Evolutionary conservation across 75 land plant genomes (phyloP).

Genomic region (Selaginella moellendorffii): DNA sequence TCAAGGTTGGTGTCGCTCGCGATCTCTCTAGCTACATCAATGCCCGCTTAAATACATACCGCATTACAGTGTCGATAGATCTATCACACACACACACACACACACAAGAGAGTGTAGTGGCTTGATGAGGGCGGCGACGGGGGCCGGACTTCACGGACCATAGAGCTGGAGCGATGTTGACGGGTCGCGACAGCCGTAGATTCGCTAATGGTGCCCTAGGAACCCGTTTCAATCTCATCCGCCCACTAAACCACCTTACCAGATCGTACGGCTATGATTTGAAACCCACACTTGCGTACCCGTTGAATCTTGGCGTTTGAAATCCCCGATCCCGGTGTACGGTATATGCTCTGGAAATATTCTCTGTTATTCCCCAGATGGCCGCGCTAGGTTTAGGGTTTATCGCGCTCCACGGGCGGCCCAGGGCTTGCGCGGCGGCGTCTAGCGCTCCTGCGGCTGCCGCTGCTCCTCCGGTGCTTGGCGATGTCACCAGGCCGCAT

Average conservation of each 20-base stretch:
- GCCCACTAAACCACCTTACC: too few relatives aligned
- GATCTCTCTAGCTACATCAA: neutral
- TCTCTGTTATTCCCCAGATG: too few relatives aligned
- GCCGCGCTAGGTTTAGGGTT: neutral
- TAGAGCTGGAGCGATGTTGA: neutral
- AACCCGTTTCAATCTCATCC: too few relatives aligned
- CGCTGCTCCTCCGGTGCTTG: neutral
- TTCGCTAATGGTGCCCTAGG: too few relatives aligned
- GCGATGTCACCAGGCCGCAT: neutral
- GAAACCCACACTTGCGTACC: too few relatives aligned
- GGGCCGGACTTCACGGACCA: neutral
- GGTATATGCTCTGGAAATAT: neutral
- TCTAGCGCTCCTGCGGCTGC: neutral
- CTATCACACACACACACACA: neutral
- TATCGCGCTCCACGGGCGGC: neutral
- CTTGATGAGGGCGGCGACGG: neutral
- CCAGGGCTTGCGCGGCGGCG: neutral
- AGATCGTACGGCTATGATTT: too few relatives aligned
- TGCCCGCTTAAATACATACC: too few relatives aligned
- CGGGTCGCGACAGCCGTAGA: neutral
- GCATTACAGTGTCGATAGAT: neutral
- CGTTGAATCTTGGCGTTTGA: too few relatives aligned
- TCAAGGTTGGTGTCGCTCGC: neutral
- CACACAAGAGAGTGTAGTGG: too few relatives aligned
- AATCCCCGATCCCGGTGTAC: neutral